Evolutionary conservation across 257 asterid species (phyloP), one percentile per base, ranked within the genome.

Genomic region (Petunia axillaris): DNA sequence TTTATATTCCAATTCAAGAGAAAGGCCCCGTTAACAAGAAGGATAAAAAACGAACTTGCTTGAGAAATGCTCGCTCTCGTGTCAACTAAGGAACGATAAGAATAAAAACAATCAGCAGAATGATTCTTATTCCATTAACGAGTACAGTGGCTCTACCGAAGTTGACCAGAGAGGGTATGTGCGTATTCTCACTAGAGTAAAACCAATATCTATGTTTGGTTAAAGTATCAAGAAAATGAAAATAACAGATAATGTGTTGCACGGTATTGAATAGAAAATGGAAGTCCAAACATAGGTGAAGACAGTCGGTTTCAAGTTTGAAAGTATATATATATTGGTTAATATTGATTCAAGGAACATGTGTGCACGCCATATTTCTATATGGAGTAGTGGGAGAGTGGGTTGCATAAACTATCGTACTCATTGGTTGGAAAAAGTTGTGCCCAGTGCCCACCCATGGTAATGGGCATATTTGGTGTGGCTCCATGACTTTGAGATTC

Each of bases 361-460:
- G 78, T 73, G 11, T 73, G 78, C 78, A 50, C 63, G 14, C 62
- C 78, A 50, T 73, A 50, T 50, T 43, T n/a, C 6, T 8, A n/a
- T 50, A 73, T 50, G 78, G 11, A 36, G 62, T 36, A 50, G 46
- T 73, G 60, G 58, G 44, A 48, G 59, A 71, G 60, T 71, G 46
- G 63, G 36, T 50, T 50, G 46, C 78, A 73, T 73, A 10, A 73
- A 11, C 36, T 50, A 14, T 11, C 36, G 2, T 35, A 35, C 36
- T n/a, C n/a, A 43, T 44, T 71, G 77, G 77, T 35, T 48, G 4
- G 10, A 50, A 5, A 16, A 16, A 8, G 11, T 25, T 9, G 25
- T 25, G 25, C 25, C 25, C 25, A 25, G 25, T 25, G 25, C 25
- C 25, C 25, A 25, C 25, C 25, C 25, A 25, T 25, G 25, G 25